Evolutionary conservation across 1,284 basidiomycete species (phyloP).

Genomic region (Leccinum holopus): DNA sequence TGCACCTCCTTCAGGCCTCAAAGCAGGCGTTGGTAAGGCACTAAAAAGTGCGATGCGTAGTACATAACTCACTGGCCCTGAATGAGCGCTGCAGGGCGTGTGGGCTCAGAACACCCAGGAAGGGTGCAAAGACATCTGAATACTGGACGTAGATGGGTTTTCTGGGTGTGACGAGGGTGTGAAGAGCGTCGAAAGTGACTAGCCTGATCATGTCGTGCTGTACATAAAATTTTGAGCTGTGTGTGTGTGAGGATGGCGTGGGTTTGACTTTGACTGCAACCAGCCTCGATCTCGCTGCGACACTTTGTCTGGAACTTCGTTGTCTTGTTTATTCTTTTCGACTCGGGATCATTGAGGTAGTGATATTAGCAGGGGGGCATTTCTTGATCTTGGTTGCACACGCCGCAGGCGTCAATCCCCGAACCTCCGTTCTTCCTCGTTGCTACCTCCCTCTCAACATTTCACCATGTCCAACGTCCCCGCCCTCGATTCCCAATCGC

Average conservation of each 20-base stretch:
- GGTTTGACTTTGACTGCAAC: background rate
- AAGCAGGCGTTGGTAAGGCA: slow-evolving; percentile 7
- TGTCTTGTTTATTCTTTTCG: background rate
- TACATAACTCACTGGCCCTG: slow-evolving; percentile 50
- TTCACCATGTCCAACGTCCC: slow-evolving; percentile 30
- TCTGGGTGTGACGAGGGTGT: slow-evolving; percentile 66
- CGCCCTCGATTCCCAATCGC: slow-evolving; percentile 33
- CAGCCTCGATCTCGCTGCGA: slow-evolving; percentile 3
- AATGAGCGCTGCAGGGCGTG: slow-evolving; percentile 57
- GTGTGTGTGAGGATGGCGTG: background rate
- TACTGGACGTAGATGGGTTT: slow-evolving; percentile 69
- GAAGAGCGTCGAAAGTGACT: slow-evolving; percentile 70
- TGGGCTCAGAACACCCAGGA: slow-evolving; percentile 57
- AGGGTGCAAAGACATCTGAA: slow-evolving; percentile 60
- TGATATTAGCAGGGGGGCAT: background rate
- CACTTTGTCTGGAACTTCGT: slow-evolving; percentile 16
- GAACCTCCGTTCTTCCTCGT: slow-evolving; percentile 17
- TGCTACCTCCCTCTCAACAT: slow-evolving; percentile 16
- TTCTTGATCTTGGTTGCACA: slow-evolving; percentile 21
- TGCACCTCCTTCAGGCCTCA: slow-evolving; percentile 66
- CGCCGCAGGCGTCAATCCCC: slow-evolving; percentile 32
- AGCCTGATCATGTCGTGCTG: slow-evolving; percentile 34
- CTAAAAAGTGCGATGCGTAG: background rate
- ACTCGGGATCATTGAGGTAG: slow-evolving; percentile 13
- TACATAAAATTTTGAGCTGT: slow-evolving; percentile 12